Evolutionary conservation across 371 early-diverging fungal species (phyloP), one percentile per base, ranked within the genome.

Genomic region (Mucor mucedo): DNA sequence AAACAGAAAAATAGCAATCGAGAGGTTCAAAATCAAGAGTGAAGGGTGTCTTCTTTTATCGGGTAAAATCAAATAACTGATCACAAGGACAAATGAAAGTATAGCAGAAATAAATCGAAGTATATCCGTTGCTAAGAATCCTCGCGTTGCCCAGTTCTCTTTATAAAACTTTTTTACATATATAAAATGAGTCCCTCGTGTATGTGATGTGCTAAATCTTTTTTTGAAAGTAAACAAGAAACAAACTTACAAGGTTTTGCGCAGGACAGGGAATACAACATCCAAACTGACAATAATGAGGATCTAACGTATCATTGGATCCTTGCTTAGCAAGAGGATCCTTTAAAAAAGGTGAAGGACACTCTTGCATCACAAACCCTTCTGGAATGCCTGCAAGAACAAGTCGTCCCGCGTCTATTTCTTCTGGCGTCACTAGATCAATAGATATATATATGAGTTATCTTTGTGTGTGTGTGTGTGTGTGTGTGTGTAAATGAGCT

Each of bases 11-110:
- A 86, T 67, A 11, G 83, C 79, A 47, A 87, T 65, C 3, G 84
- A 68, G 58, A 88, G 76, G 65, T 85, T 84, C 35, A 90, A 68
- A 44, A 90, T 87, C 63, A 90, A 73, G 11, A 86, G 77, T 2
- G 86, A 87, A n/a, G 90, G 90, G 65, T 90, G 90, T 60, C 84
- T 83, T 60, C 86, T 73, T 55, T 88, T 87, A 60, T 84, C 87
- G 21, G 87, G 86, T 39, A 90, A 71, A 52, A 82, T 66, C 28
- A 86, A 64, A 52, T 88, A 88, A 39, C 86, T 84, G 33, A 90
- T 13, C 16, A 85, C 63, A 40, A 90, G 72, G 52, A 84, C 54
- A 38, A 86, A 77, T 16, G 80, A 68, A 0, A 78, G 56, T 29
- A 83, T 63, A 52, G 84, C 80, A 10, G 90, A 86, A 30, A 85